These are phyloP conservation scores for Crithidia expoeki DNA, from an alignment of 208 protist species.

Conservation along the genomic window DNA sequence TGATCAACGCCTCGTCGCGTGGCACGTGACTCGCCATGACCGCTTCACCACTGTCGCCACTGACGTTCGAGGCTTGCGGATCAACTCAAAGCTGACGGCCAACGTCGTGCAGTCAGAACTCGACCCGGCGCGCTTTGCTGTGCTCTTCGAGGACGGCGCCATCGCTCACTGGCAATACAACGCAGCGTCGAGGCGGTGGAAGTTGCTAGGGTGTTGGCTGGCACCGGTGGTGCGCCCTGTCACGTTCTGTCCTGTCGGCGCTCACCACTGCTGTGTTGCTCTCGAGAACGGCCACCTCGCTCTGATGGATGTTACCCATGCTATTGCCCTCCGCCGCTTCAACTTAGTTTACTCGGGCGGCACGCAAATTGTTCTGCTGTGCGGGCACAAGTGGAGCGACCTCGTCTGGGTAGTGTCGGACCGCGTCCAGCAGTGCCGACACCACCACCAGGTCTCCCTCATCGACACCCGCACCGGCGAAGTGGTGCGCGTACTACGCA, in stretches of 20 bases:
- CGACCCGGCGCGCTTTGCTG: slow-evolving; percentile 55
- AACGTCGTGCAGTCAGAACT: slow-evolving; percentile 70
- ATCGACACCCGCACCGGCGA: slow-evolving; percentile 77
- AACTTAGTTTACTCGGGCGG: slow-evolving; percentile 77
- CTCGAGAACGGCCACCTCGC: slow-evolving; percentile 75
- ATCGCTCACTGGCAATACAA: slow-evolving; percentile 74
- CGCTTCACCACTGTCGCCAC: slow-evolving; percentile 55
- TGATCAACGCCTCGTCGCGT: slow-evolving; percentile 78
- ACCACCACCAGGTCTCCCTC: slow-evolving; percentile 83
- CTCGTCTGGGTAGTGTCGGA: slow-evolving; percentile 80
- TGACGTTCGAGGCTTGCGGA: slow-evolving; percentile 76
- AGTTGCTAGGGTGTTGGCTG: slow-evolving; percentile 49
- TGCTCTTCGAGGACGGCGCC: slow-evolving; percentile 81
- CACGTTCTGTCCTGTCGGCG: slow-evolving; percentile 44
- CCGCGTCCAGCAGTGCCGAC: slow-evolving; percentile 45
- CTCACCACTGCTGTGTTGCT: slow-evolving; percentile 59
- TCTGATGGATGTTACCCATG: slow-evolving; percentile 67
- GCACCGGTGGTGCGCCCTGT: slow-evolving; percentile 52
- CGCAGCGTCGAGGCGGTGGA: slow-evolving; percentile 53
- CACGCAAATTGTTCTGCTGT: slow-evolving; percentile 74
- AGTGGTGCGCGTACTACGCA: slow-evolving; percentile 67
- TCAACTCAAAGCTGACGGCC: slow-evolving; percentile 56
- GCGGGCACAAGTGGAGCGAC: slow-evolving; percentile 62
- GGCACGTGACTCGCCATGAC: slow-evolving; percentile 56
- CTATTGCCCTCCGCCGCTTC: slow-evolving; percentile 56